Evolutionary conservation across 2,329 filamentous ascomycete genomes (phyloP).

Genomic region (Colletotrichum musae): DNA sequence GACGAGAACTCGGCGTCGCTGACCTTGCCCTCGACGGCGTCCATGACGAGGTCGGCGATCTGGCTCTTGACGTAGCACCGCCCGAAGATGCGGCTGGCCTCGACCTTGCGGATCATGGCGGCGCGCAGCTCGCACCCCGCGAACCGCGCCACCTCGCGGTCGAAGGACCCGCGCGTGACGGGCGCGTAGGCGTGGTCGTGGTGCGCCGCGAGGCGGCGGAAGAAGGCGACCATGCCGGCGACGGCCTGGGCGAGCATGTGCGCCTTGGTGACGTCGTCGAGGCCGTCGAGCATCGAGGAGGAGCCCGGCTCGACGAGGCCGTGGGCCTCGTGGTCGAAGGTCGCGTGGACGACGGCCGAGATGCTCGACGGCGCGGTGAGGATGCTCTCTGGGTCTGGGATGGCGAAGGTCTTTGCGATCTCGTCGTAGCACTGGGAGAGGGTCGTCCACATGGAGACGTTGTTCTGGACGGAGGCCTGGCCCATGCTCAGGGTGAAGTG

Average conservation of each 20-base stretch:
- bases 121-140: constrained; percentile 48
- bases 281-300: constrained; percentile 46
- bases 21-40: constrained; percentile 45
- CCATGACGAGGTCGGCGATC: constrained; percentile 51
- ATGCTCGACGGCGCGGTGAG: constrained; percentile 43
- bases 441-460: constrained; percentile 39
- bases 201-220: constrained; percentile 44
- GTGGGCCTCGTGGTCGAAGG: constrained; percentile 51
- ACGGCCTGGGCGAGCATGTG: constrained; percentile 54
- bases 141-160: constrained; percentile 50
- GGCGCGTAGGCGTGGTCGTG: constrained; percentile 29
- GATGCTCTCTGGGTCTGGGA: constrained; percentile 42
- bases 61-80: constrained; percentile 51
- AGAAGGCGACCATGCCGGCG: constrained; percentile 51
- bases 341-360: constrained; percentile 48
- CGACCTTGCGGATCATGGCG: constrained; percentile 49
- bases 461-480: constrained; percentile 38
- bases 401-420: constrained; percentile 34
- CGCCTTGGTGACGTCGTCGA: constrained; percentile 51
- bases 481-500: constrained; percentile 42
- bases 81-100: constrained; percentile 48
- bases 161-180: constrained; percentile 44
- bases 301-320: constrained; percentile 50
- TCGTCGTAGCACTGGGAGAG: constrained; percentile 39
- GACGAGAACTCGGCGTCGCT: constrained; percentile 33